Evolutionary conservation across 2,329 filamentous ascomycete genomes (phyloP).

Genomic region (Pseudocercospora crystallina): DNA sequence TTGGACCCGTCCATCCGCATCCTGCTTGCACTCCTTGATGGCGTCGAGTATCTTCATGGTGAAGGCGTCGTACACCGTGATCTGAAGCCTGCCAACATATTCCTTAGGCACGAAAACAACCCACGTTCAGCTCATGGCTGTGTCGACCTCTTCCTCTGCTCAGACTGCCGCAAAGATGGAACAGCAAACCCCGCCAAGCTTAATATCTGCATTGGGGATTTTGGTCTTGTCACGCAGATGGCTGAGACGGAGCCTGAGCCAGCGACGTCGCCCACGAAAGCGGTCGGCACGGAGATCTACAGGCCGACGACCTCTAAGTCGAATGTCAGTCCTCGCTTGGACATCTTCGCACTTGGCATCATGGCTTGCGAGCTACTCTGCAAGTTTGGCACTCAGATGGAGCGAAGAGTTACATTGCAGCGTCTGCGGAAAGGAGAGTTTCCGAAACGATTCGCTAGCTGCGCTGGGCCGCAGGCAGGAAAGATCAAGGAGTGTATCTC

Average conservation of each 20-base stretch:
- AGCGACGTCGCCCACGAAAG: slow-evolving; percentile 15
- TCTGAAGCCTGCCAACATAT: slow-evolving; percentile 68
- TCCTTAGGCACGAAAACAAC: slow-evolving; percentile 53
- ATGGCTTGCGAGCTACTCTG: slow-evolving; percentile 63
- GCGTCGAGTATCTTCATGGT: slow-evolving; percentile 64
- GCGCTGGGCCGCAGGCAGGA: slow-evolving; percentile 8
- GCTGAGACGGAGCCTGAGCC: slow-evolving; percentile 33
- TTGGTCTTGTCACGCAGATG: slow-evolving; percentile 62
- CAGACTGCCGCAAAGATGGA: slow-evolving; percentile 39
- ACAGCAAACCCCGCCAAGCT: slow-evolving; percentile 23
- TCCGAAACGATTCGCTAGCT: slow-evolving; percentile 15
- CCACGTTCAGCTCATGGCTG: slow-evolving; percentile 36
- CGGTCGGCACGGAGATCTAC: slow-evolving; percentile 64
- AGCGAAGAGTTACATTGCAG: slow-evolving; percentile 38
- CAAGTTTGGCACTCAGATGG: slow-evolving; percentile 49
- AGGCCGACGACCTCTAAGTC: slow-evolving; percentile 47
- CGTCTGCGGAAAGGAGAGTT: slow-evolving; percentile 28
- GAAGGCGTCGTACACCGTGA: slow-evolving; percentile 65
- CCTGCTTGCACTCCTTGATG: slow-evolving; percentile 60
- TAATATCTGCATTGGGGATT: slow-evolving; percentile 64
- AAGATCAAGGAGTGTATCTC: slow-evolving; percentile 15
- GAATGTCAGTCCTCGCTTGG: slow-evolving; percentile 53
- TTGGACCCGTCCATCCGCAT: slow-evolving; percentile 56
- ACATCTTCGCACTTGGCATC: slow-evolving; percentile 62
- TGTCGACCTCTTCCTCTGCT: slow-evolving; percentile 49